phyloP scores from a whole-genome alignment of 2,329 filamentous ascomycete species.

The Cladophialophora psammophila region DNA sequence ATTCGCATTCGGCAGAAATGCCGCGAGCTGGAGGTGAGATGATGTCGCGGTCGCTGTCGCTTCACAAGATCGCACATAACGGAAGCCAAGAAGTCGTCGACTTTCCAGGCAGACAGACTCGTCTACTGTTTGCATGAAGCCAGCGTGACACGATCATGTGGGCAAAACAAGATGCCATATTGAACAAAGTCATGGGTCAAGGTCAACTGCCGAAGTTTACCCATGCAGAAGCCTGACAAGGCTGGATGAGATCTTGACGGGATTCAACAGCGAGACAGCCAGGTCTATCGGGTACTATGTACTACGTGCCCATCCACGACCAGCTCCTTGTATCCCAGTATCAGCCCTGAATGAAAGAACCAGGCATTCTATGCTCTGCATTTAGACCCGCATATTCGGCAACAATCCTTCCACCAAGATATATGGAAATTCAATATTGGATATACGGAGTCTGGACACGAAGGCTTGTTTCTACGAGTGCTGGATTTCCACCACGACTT shows the following conservation, averaged over 20 bases:
- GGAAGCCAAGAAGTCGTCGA: neutral
- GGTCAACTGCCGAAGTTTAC: constrained; percentile 11
- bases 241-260: neutral
- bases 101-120: constrained; percentile 8
- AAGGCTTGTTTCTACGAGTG: constrained; percentile 63
- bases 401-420: neutral
- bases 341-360: neutral
- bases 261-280: neutral
- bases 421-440: neutral
- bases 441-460: neutral
- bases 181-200: constrained; percentile 6
- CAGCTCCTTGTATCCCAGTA: neutral
- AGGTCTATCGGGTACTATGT: neutral
- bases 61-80: neutral
- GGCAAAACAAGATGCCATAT: neutral
- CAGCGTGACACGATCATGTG: constrained; percentile 19
- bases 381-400: neutral
- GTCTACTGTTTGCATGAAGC: constrained; percentile 1
- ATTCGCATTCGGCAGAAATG: neutral
- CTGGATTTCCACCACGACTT: constrained; percentile 61
- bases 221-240: neutral
- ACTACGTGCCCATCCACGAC: neutral
- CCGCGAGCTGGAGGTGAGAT: neutral
- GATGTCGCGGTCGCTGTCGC: neutral
- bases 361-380: neutral